phyloP scores from a whole-genome alignment of 202 grass and related monocot species.

The Tripidium arundinaceum region DNA sequence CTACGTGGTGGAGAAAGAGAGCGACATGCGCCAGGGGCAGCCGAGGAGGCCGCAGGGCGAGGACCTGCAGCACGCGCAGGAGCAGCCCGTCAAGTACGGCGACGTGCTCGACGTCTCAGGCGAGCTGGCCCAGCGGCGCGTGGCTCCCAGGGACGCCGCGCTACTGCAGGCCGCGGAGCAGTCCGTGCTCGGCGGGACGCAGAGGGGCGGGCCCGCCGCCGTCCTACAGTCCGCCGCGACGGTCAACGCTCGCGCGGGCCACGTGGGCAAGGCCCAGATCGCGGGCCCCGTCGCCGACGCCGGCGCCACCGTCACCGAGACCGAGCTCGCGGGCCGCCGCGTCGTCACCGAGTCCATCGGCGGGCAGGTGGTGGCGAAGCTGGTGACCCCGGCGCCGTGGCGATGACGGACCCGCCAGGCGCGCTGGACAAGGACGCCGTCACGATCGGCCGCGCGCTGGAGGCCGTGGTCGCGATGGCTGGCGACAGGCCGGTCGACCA shows the following conservation, averaged over 20 bases:
- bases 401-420: neutral
- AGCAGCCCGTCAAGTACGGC: constrained; percentile 26
- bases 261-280: constrained; percentile 36
- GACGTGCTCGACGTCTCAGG: constrained; percentile 44
- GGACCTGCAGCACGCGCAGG: neutral
- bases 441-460: constrained; percentile 39
- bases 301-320: constrained; percentile 37
- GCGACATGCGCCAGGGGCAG: constrained; percentile 49
- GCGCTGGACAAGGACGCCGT: constrained; percentile 14
- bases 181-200: constrained; percentile 10
- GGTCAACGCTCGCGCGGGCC: constrained; percentile 27
- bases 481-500: constrained; percentile 6
- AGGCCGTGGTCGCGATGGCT: constrained; percentile 15
- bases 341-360: constrained; percentile 57
- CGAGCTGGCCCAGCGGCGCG: neutral
- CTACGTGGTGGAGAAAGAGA: neutral
- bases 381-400: constrained; percentile 12
- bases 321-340: constrained; percentile 34
- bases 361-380: constrained; percentile 37
- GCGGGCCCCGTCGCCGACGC: constrained; percentile 26
- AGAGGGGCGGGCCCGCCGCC: constrained; percentile 31
- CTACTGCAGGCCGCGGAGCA: constrained; percentile 45
- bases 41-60: constrained; percentile 18
- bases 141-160: constrained; percentile 42
- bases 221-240: constrained; percentile 35